Base-by-base conservation (phyloP, 1,284 basidiomycete genomes). In the Ustilago loliicola region DNA sequence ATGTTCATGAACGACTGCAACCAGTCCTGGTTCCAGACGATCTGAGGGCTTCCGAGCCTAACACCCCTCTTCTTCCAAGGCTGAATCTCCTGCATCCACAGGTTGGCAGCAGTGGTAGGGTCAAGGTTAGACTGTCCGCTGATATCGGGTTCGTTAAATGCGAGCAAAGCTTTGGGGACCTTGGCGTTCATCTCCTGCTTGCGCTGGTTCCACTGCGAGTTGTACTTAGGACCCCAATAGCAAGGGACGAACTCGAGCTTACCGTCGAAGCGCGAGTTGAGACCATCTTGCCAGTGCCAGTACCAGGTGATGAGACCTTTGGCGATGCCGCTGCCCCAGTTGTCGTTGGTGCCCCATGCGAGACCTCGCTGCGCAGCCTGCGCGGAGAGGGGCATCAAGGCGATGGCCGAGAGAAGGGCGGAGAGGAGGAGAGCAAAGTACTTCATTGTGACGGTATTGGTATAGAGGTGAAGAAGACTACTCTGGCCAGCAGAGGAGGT, bases 211-310 rank as follows among this genome's bases (percentile, higher is more conserved):
- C 84, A 85, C 34, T 77, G 56, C 25, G 34, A 45, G 40, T 29
- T 45, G 69, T 84, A 77, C 57, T 73, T 73, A 36, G 79, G 76
- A 32, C 83, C 84, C 84, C 84, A 85, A 68, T 66, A 83, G 64
- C 72, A 83, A 10, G 84, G 84, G 0, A 85, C 82, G 47, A 74
- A 85, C 40, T 85, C 81, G 51, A 80, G 66, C n/a, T 71, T 64
- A 51, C 61, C 62, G 21, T 61, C 34, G 48, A 83, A 72, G 6
- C 62, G 51, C 15, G 61, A 48, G 56, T 61, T 66, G 25, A 66
- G 61, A 21, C 78, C 84, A 23, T 74, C 72, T 62, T 85, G 76
- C 83, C 84, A 85, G 77, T 85, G 84, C 72, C 82, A 82, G 65
- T 84, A 84, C 81, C 83, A 84, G 13, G 59, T 55, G 51, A 84